Conservation (phyloP, 495 filamentous ascomycete genomes). For the Hyaloscypha bicolor region DNA sequence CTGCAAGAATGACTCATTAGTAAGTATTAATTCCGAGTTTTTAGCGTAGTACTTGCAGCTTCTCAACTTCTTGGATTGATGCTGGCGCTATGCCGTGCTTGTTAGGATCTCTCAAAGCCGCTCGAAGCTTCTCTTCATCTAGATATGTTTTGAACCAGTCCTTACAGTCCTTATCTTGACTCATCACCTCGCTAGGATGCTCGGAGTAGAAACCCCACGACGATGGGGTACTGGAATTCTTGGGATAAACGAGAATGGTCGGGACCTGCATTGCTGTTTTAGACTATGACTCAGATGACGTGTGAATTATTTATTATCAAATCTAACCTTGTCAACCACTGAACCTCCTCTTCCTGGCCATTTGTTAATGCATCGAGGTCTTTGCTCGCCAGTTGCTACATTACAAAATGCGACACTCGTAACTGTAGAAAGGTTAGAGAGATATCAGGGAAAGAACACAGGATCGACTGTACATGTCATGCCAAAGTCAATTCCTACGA, state of each 20-base stretch:
- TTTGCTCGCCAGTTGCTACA: slow-evolving; percentile 34
- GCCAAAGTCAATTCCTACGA: slow-evolving; percentile 47
- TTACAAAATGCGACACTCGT: slow-evolving; percentile 41
- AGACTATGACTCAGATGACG: background rate
- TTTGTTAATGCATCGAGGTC: slow-evolving; percentile 42
- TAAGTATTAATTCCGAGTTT: background rate
- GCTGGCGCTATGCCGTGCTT: background rate
- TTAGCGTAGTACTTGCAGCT: slow-evolving; percentile 50
- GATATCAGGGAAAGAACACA: background rate
- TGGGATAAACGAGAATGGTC: slow-evolving; percentile 43
- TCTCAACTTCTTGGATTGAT: slow-evolving; percentile 23
- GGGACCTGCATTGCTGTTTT: slow-evolving; percentile 32
- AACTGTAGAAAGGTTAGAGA: slow-evolving; percentile 4
- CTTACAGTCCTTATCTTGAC: slow-evolving; percentile 36
- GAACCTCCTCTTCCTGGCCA: slow-evolving; percentile 43
- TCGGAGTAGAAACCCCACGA: slow-evolving; percentile 45
- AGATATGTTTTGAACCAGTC: slow-evolving; percentile 50
- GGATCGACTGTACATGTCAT: slow-evolving; percentile 42
- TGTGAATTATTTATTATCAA: slow-evolving; percentile 1
- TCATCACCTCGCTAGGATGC: slow-evolving; percentile 30
- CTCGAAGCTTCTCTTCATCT: slow-evolving; percentile 34
- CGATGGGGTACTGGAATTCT: slow-evolving; percentile 30
- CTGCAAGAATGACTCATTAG: background rate
- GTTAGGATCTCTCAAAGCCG: slow-evolving; percentile 23
- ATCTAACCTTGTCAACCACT: slow-evolving; percentile 41